Evolutionary conservation across 2,329 filamentous ascomycete genomes (phyloP).

Genomic region (Colletotrichum lini): DNA sequence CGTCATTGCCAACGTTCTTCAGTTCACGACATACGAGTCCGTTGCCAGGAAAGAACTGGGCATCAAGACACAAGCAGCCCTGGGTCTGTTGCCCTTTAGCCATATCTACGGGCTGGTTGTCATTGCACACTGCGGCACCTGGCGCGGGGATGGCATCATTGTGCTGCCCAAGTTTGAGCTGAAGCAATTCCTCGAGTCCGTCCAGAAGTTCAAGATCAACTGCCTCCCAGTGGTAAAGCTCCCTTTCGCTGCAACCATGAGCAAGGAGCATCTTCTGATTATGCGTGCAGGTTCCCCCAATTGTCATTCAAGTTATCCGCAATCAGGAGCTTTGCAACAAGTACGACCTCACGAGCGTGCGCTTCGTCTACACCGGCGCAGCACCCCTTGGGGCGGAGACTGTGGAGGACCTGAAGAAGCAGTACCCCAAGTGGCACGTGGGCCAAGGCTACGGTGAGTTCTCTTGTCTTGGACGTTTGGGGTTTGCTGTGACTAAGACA

Average conservation of each 20-base stretch:
- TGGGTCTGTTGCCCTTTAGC: constrained; percentile 84
- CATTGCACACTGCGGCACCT: constrained; percentile 75
- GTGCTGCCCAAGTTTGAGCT: constrained; percentile 85
- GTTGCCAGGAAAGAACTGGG: constrained; percentile 54
- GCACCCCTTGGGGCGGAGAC: constrained; percentile 82
- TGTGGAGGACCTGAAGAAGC: constrained; percentile 70
- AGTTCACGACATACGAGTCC: constrained; percentile 65
- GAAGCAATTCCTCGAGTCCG: constrained; percentile 71
- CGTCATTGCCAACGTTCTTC: constrained; percentile 82
- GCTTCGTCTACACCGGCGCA: constrained; percentile 77
- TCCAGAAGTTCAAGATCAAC: constrained; percentile 79
- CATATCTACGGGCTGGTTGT: constrained; percentile 87
- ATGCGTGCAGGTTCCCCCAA: constrained; percentile 75
- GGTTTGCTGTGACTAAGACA: not conserved
- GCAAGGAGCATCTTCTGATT: not conserved
- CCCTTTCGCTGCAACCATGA: not conserved
- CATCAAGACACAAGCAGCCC: constrained; percentile 60
- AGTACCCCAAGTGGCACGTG: constrained; percentile 76
- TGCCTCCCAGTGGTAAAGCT: constrained; percentile 74
- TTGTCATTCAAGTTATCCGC: constrained; percentile 81
- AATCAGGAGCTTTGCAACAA: constrained; percentile 71
- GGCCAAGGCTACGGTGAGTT: constrained; percentile 79
- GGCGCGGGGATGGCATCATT: constrained; percentile 80
- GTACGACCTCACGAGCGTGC: constrained; percentile 79
- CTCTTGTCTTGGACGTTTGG: not conserved